A percentile compares a stretch with the other conserved stretches of the same genome.
phyloP scores from a whole-genome alignment of 1,284 basidiomycete species.

The Hypsizygus ulmarius region DNA sequence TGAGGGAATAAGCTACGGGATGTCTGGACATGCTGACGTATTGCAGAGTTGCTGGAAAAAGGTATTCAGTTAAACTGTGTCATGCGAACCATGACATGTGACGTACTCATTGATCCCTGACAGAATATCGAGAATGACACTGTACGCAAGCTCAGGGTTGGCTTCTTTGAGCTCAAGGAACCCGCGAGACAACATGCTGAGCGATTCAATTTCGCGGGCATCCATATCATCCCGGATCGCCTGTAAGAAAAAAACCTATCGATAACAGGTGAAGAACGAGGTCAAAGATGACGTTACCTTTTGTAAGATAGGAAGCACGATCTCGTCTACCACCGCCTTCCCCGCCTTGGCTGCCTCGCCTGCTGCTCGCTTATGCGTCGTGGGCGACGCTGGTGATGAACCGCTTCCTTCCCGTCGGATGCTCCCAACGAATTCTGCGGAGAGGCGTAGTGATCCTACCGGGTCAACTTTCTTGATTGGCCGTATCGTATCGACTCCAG shows the following conservation, averaged over 20 bases:
- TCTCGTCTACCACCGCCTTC: slow-evolving; percentile 71
- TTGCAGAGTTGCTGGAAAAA: slow-evolving; percentile 57
- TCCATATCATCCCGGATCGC: slow-evolving; percentile 81
- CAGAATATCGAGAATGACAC: slow-evolving; percentile 85
- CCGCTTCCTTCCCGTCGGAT: slow-evolving; percentile 53
- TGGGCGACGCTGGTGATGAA: slow-evolving; percentile 48
- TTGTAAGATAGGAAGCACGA: slow-evolving; percentile 74
- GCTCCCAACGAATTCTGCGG: slow-evolving; percentile 79
- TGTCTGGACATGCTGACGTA: slow-evolving; percentile 78
- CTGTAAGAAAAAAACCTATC: slow-evolving; percentile 35
- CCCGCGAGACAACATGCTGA: slow-evolving; percentile 87
- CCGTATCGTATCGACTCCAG: slow-evolving; percentile 84
- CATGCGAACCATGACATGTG: background rate
- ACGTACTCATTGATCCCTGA: slow-evolving; percentile 87
- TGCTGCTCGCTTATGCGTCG: slow-evolving; percentile 42
- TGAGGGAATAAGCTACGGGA: slow-evolving; percentile 71
- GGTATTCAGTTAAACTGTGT: slow-evolving; percentile 8
- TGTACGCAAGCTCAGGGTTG: slow-evolving; percentile 84
- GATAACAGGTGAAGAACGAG: background rate
- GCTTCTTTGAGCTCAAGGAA: slow-evolving; percentile 81
- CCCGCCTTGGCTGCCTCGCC: slow-evolving; percentile 70
- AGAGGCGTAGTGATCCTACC: slow-evolving; percentile 72
- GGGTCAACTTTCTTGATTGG: slow-evolving; percentile 91
- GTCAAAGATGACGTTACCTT: slow-evolving; percentile 41
- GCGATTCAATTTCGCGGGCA: slow-evolving; percentile 82